Conservation (phyloP, 805 yeast species). For the Metschnikowia dekortorum region DNA sequence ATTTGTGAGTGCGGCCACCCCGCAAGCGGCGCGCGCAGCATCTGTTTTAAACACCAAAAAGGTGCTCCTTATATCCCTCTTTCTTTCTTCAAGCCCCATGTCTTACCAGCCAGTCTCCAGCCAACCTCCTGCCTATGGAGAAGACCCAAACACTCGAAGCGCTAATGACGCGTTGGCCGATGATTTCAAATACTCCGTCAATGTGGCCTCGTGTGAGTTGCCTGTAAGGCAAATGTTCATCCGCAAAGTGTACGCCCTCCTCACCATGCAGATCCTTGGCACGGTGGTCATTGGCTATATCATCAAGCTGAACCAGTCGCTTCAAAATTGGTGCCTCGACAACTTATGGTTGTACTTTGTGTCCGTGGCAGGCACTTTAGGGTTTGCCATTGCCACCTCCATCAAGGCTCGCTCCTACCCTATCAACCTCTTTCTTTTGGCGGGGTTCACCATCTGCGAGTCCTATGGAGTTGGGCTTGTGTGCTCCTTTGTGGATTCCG, state of each 20-base stretch:
- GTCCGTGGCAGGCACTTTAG: constrained; percentile 56
- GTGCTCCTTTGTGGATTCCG: constrained; percentile 58
- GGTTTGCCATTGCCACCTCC: constrained; percentile 59
- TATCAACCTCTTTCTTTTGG: constrained; percentile 53
- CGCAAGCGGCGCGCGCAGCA: no score
- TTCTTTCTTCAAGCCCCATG: constrained; percentile 2
- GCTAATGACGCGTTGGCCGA: constrained; percentile 31
- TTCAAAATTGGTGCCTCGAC: constrained; percentile 51
- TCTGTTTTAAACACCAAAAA: no score
- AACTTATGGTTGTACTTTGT: constrained; percentile 59
- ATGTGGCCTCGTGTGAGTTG: constrained; percentile 73
- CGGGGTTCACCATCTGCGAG: constrained; percentile 70
- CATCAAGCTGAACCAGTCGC: constrained; percentile 40
- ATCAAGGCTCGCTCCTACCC: constrained; percentile 68
- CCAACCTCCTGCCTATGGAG: constrained; percentile 16
- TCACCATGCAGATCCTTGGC: constrained; percentile 57
- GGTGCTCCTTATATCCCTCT: background rate
- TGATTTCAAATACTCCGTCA: constrained; percentile 78
- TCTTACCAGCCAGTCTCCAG: constrained; percentile 10
- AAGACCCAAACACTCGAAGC: constrained; percentile 12
- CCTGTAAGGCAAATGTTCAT: constrained; percentile 72
- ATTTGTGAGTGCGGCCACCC: no score
- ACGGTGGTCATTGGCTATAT: constrained; percentile 57
- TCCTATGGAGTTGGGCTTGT: constrained; percentile 67
- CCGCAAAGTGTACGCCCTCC: constrained; percentile 72